Conservation (phyloP, 192 early-diverging fungal species). For the Ramicandelaber brevisporus region DNA sequence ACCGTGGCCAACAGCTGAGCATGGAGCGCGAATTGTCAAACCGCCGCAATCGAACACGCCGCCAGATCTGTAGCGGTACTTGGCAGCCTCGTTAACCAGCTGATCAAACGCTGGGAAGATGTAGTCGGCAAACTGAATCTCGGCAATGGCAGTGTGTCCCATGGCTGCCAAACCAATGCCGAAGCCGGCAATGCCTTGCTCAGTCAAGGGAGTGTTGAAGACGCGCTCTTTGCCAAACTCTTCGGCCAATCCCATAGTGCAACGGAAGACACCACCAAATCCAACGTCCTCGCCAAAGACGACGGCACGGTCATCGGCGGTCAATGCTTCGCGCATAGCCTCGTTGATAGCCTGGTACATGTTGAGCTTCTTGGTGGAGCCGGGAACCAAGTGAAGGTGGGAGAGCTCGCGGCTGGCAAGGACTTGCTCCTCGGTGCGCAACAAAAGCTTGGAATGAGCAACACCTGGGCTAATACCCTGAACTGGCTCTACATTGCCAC, state of each 20-base stretch:
- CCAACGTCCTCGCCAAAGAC: constrained; percentile 95
- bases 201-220: constrained; percentile 89
- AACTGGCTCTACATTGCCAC: constrained; percentile 37
- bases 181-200: constrained; percentile 91
- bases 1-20: constrained; percentile 87
- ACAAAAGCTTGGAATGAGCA: constrained; percentile 49
- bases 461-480: constrained; percentile 70
- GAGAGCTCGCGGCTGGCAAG: constrained; percentile 41
- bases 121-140: constrained; percentile 98
- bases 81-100: constrained; percentile 91
- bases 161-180: constrained; percentile 83
- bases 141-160: constrained; percentile 89
- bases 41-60: constrained; percentile 73
- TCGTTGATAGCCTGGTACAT: constrained; percentile 86
- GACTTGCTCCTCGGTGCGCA: constrained; percentile 39
- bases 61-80: constrained; percentile 90
- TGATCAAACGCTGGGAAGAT: constrained; percentile 97
- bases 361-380: constrained; percentile 51
- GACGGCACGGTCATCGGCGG: constrained; percentile 69
- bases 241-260: constrained; percentile 69
- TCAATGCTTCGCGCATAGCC: constrained; percentile 67
- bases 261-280: constrained; percentile 94
- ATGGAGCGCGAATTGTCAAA: constrained; percentile 72
- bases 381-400: constrained; percentile 22
- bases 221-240: constrained; percentile 79